Base-by-base conservation (phyloP, 129 eudicot species). In the Flaveria ramosissima region DNA sequence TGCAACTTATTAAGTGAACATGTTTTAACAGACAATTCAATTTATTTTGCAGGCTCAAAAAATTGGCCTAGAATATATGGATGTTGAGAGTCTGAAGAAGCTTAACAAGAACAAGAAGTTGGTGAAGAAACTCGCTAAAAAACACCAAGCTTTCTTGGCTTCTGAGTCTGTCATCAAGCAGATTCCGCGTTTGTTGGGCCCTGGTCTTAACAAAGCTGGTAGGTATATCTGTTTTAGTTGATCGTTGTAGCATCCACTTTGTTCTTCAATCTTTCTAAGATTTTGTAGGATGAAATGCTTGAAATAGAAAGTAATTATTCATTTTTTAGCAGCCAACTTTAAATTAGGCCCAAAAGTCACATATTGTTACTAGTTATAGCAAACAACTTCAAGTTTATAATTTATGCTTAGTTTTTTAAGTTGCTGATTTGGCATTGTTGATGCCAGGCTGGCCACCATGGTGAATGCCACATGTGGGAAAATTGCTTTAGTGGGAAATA, bases 151-250 rank as follows among this genome's bases (percentile, higher is more conserved):
- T 41, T 86, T 86, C 59, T 76, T 86, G 76, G 89, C 89, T 36
- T 86, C 89, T 21, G 89, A 86, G 68, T 84, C 89, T 43, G 86
- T 86, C 61, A 86, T 86, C 74, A 86, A 86, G 86, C 89, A 86
- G 78, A 86, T 86, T 52, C 89, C 89, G 30, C 89, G 89, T 79
- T 75, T 85, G 83, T 75, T 85, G 84, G 89, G 89, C 3, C 89
- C 89, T 24, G 89, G 89, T 70, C 76, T 85, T 2, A 85, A 85
- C 89, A 85, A 85, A 56, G 89, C 89, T 11, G 89, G 89, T 85
- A 50, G 0, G 82, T 78, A 20, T 41, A 17, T 74, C 16, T 21
- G 12, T 64, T 19, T 68, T 20, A 7, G 17, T 15, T 55, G 30
- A 3, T 9, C 77, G 9, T 16, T 12, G 10, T 43, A 8, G 0